Conservation (phyloP, 2,329 filamentous ascomycete genomes). For the Corniculantispora saksenae region DNA sequence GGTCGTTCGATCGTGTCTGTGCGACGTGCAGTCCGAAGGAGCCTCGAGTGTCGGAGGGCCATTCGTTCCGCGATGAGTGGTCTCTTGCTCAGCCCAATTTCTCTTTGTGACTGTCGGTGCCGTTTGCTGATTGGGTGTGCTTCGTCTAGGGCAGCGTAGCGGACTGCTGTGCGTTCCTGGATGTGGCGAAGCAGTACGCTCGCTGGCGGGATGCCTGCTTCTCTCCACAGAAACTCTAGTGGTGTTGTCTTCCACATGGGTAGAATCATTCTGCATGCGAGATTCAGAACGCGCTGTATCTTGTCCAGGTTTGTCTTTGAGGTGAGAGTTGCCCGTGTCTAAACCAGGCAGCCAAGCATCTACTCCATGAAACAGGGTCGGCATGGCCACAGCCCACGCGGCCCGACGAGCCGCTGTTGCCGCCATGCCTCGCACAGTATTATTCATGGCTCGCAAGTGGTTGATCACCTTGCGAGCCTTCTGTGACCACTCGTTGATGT, state of each 20-base stretch:
- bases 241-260: no score
- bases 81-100: constrained; percentile 5
- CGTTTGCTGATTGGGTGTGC: constrained; percentile 2
- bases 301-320: constrained; percentile 7
- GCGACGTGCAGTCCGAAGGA: neutral
- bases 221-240: no score
- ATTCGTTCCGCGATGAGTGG: constrained; percentile 5
- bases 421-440: no score
- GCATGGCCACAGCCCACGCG: no score
- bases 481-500: neutral
- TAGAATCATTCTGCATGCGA: neutral
- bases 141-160: neutral
- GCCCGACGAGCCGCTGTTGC: no score
- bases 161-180: neutral
- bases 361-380: no score
- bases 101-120: constrained; percentile 1
- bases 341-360: no score
- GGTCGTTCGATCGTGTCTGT: neutral
- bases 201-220: constrained; percentile 6
- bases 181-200: neutral
- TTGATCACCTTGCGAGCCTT: constrained; percentile 1
- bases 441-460: neutral
- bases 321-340: neutral
- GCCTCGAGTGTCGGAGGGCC: neutral
- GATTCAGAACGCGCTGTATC: constrained; percentile 5